Evolutionary conservation across 257 asterid species (phyloP).

Genomic region (Echites panduratus): DNA sequence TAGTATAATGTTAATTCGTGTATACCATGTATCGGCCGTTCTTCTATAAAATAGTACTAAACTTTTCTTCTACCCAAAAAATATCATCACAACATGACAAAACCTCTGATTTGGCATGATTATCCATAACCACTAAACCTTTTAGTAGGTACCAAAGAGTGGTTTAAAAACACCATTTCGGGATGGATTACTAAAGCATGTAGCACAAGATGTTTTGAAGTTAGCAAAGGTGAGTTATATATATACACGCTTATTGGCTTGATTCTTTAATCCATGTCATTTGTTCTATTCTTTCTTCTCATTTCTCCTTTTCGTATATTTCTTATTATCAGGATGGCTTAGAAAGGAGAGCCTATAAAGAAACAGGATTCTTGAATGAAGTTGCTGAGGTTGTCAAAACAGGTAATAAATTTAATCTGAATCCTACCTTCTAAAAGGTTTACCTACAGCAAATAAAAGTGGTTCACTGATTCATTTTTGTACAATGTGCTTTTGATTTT

Average conservation of each 20-base stretch:
- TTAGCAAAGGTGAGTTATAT: slow-evolving; percentile 46
- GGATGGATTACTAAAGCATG: slow-evolving; percentile 93
- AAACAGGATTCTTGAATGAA: slow-evolving; percentile 85
- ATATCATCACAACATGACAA: neutral
- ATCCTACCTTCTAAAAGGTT: too few relatives aligned
- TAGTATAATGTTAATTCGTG: neutral
- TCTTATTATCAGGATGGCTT: slow-evolving; percentile 66
- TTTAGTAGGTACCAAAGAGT: slow-evolving; percentile 61
- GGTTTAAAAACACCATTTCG: slow-evolving; percentile 96
- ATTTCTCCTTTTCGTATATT: neutral
- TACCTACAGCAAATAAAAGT: too few relatives aligned
- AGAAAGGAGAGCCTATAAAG: slow-evolving; percentile 95
- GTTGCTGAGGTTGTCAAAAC: slow-evolving; percentile 78
- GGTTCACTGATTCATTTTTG: neutral
- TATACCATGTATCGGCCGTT: neutral
- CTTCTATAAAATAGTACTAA: neutral
- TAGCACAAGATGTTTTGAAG: slow-evolving; percentile 83
- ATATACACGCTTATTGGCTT: neutral
- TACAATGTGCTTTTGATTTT: neutral
- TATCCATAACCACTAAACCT: slow-evolving; percentile 7
- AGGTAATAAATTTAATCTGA: slow-evolving; percentile 28
- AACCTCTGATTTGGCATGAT: neutral
- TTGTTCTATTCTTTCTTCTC: neutral
- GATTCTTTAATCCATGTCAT: neutral
- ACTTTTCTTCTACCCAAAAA: neutral